Base-by-base conservation (phyloP, 257 asterid species). In the Mitragyna speciosa region DNA sequence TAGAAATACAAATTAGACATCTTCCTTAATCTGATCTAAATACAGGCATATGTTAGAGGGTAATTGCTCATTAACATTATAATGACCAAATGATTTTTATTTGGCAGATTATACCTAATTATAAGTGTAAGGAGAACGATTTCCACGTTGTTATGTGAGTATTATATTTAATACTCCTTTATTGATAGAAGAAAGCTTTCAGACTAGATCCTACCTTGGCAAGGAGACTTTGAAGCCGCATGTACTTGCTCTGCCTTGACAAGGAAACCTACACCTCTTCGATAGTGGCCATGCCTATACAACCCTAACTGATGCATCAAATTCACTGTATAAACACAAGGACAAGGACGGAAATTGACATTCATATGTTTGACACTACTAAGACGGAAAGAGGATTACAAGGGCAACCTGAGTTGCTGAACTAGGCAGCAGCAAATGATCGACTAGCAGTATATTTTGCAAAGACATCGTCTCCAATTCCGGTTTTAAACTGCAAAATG, bases 221-320 rank as follows among this genome's bases (percentile, higher is more conserved):
- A 76, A 51, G 76, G 45, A 75, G 87, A 81, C 48, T 70, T 63
- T 75, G 83, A 75, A 76, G 79, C 79, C 28, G 76, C 78, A 5
- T 80, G 81, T 45, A 80, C 77, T 77, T 83, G 79, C 70, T 80
- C 86, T 77, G 86, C 79, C 71, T 78, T 81, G 77, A 81, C 82
- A 76, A 49, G 67, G 61, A 84, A 81, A 39, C 47, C 45, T 45
- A 76, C 77, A 39, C 39, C 77, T 43, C 81, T 72, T 70, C 12
- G 84, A 76, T 47, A 43, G 12, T 54, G 80, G 31, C 65, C 81
- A 61, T 72, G 76, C 78, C 82, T 71, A 75, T 52, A 76, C 64
- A 76, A 63, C 26, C 85, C 87, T 64, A 78, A 45, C 81, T 83
- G 89, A 70, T 72, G 71, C 78, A 86, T 81, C 49, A 64, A 61